These are phyloP conservation scores for Helotiales sp. DNA, from an alignment of 2,329 filamentous ascomycete genomes.

Conservation along the genomic window DNA sequence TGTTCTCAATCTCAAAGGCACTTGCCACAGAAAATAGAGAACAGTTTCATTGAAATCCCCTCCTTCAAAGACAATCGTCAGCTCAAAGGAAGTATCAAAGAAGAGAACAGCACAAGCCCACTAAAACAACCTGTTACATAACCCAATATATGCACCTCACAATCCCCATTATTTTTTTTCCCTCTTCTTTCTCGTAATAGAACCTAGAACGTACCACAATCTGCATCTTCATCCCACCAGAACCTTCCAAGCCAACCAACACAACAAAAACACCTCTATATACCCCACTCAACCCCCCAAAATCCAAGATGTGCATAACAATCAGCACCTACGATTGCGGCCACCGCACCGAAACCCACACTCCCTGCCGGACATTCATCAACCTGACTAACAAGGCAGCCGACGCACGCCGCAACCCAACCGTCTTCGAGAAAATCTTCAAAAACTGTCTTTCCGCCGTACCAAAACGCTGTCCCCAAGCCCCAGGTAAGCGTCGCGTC, in stretches of 20 bases:
- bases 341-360: neutral
- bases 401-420: neutral
- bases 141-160: too few relatives aligned
- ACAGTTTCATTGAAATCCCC: neutral
- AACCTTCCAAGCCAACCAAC: neutral
- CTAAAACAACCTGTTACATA: too few relatives aligned
- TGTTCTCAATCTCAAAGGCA: too few relatives aligned
- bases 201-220: neutral
- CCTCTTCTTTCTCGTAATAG: too few relatives aligned
- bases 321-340: neutral
- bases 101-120: too few relatives aligned
- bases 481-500: neutral
- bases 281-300: too few relatives aligned
- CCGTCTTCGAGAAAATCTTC: neutral
- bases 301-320: constrained; percentile 1
- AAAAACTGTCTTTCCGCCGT: neutral
- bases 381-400: neutral
- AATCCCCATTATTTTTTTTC: too few relatives aligned
- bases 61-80: neutral
- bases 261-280: neutral
- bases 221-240: neutral
- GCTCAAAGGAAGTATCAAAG: too few relatives aligned
- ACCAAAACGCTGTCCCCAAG: neutral
- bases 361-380: neutral
- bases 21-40: too few relatives aligned